Conservation (phyloP, 768 basidiomycete genomes). For the Russula sp. region DNA sequence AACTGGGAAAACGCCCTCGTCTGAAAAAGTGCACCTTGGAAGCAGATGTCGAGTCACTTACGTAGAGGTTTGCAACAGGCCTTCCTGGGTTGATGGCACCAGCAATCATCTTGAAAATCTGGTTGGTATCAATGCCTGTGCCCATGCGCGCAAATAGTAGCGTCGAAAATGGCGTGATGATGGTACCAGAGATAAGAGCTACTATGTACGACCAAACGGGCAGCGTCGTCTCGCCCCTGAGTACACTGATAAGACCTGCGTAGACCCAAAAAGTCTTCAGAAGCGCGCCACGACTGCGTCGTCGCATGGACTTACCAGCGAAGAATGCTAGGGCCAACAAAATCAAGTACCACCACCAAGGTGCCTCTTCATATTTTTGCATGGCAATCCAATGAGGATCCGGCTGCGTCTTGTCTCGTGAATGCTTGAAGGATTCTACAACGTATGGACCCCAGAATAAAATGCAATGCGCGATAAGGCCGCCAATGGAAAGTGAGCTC, state of each 20-base stretch:
- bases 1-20: slow-evolving; percentile 33
- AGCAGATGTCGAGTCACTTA: slow-evolving; percentile 20
- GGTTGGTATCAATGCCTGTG: slow-evolving; percentile 51
- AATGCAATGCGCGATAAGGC: slow-evolving; percentile 42
- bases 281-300: too few species aligned
- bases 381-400: slow-evolving; percentile 56
- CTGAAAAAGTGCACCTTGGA: background rate
- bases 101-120: slow-evolving; percentile 60
- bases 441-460: slow-evolving; percentile 54
- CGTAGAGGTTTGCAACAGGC: slow-evolving; percentile 64
- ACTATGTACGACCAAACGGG: slow-evolving; percentile 58
- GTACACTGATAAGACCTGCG: slow-evolving; percentile 30
- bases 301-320: slow-evolving; percentile 35
- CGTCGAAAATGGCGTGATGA: slow-evolving; percentile 46
- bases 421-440: slow-evolving; percentile 42
- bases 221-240: slow-evolving; percentile 54
- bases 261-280: background rate
- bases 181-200: slow-evolving; percentile 43
- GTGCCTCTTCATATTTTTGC: slow-evolving; percentile 53
- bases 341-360: slow-evolving; percentile 52
- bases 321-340: slow-evolving; percentile 46
- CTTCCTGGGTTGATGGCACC: slow-evolving; percentile 53
- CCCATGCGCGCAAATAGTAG: slow-evolving; percentile 53
- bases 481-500: slow-evolving; percentile 44
- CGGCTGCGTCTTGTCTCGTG: slow-evolving; percentile 38